Evolutionary conservation across 805 yeast genomes (phyloP).

Genomic region (Groenewaldozyma tartarivorans): DNA sequence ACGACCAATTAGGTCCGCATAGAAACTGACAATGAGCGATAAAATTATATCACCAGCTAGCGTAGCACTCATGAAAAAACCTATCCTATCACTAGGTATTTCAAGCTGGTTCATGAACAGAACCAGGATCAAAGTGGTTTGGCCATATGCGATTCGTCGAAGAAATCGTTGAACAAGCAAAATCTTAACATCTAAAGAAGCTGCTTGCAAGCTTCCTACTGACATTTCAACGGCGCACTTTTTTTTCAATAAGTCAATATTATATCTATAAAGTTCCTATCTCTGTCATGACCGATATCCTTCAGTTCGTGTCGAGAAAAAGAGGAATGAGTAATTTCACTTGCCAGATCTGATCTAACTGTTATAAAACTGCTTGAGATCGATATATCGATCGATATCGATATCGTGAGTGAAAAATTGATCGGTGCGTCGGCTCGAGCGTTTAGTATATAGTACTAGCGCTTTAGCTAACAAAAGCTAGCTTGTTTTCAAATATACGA

Average conservation of each 20-base stretch:
- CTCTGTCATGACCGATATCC: too few species aligned
- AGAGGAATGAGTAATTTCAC: too few species aligned
- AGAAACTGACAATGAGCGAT: conserved; percentile 65
- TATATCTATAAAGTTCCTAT: background rate
- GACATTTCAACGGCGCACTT: background rate
- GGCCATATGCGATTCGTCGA: conserved; percentile 65
- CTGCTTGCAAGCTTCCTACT: conserved; percentile 1
- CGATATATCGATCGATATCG: too few species aligned
- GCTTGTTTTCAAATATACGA: too few species aligned
- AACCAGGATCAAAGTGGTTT: conserved; percentile 70
- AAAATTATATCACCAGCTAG: conserved; percentile 68
- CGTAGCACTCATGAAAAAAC: conserved; percentile 74
- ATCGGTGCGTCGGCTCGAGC: too few species aligned
- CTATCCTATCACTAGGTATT: conserved; percentile 50
- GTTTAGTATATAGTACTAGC: too few species aligned
- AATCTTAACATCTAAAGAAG: conserved; percentile 45
- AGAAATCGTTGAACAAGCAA: conserved; percentile 63
- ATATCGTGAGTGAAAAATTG: too few species aligned
- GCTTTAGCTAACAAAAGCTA: too few species aligned
- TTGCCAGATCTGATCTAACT: too few species aligned
- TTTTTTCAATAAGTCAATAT: background rate
- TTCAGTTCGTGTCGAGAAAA: too few species aligned
- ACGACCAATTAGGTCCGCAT: conserved; percentile 65
- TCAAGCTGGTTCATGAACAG: conserved; percentile 49
- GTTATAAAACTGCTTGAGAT: too few species aligned